Evolutionary conservation across 257 asterid genomes (phyloP), one percentile per base, ranked within the genome.

Genomic region (Hygrophila difformis): DNA sequence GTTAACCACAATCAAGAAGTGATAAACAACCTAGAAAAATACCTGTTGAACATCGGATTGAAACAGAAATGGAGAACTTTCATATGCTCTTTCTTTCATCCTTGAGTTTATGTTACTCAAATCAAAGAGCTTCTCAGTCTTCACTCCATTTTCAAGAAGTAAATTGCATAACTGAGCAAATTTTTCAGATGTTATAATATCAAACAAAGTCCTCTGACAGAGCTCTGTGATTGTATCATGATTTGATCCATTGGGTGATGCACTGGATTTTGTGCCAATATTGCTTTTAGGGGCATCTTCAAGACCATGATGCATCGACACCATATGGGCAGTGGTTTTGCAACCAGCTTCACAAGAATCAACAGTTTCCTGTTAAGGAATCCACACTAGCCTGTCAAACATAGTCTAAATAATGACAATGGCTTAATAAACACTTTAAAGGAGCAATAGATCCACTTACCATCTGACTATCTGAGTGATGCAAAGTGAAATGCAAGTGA

Each of bases 31-130:
- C 5, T 13, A 1, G 12, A 57, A 66, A 33, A 38, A 40, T 55
- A 89, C 98, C 96, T 77, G 75, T 56, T 79, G 94, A 51, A 89
- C 38, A 66, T 89, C 98, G 1, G 82, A 64, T 45, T 64, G 77
- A 59, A 89, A 80, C 37, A 70, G 85, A 60, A 47, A 14, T 1
- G 94, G 91, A 17, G 86, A 71, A 29, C 63, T 67, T 62, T 75
- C 98, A 72, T 89, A 89, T 41, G 65, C 65, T 39, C 66, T 83
- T 62, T 78, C 92, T 66, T 70, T 64, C 84, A 89, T 72, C 69
- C 78, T 77, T 40, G 88, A 69, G 79, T 72, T 70, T 53, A 89
- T 68, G 52, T 22, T 64, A 58, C 64, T 63, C 58, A 89, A 56
- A 69, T 82, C 72, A 51, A 89, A 57, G 35, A 79, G 26, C 35